Evolutionary conservation across 768 basidiomycete genomes (phyloP), one percentile per base, ranked within the genome.

Genomic region (Pleurotus sapidus): DNA sequence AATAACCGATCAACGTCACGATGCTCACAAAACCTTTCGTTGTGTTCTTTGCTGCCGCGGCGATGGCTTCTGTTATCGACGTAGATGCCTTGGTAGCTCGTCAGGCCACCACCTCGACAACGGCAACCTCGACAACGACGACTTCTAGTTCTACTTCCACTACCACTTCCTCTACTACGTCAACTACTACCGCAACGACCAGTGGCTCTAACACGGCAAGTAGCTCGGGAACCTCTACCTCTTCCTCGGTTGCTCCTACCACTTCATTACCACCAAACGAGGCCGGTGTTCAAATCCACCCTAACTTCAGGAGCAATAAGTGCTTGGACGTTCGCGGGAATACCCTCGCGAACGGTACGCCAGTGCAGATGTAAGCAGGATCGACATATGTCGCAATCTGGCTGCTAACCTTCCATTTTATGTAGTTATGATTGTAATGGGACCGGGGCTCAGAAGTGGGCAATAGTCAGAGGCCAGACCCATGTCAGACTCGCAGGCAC

Each of bases 401-500:
- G 20, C 11, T 9, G 6, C 3, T 20, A 17, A 20, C 49, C 5
- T 51, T 12, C 2, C 12, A 30, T 17, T 51, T 3, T 37, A 20
- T 6, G 12, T 14, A 72, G 71, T 14, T 72, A 67, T 51, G 71
- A 74, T 34, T 74, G 72, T 54, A 72, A 74, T 39, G 68, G 67
- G 6, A 70, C 67, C 9, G 46, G 61, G 3, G 70, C 70, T 1
- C 72, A 72, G 56, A 64, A 66, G 37, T 72, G 71, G 71, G 49
- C 62, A 5, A 59, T 72, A 25, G 64, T 46, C n/a, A 48, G 51
- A 9, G 67, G 68, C 1, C 39, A 55, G 15, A 70, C 68, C 0
- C 60, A 66, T 8, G 60, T 74, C 18, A 59, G 59, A 3, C 53
- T 72, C 3, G 61, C 65, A 9, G 68, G 68, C 1, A 68, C 67